Evolutionary conservation across 169 alveolate genomes (phyloP).

Genomic region (Cryptosporidium bovis): DNA sequence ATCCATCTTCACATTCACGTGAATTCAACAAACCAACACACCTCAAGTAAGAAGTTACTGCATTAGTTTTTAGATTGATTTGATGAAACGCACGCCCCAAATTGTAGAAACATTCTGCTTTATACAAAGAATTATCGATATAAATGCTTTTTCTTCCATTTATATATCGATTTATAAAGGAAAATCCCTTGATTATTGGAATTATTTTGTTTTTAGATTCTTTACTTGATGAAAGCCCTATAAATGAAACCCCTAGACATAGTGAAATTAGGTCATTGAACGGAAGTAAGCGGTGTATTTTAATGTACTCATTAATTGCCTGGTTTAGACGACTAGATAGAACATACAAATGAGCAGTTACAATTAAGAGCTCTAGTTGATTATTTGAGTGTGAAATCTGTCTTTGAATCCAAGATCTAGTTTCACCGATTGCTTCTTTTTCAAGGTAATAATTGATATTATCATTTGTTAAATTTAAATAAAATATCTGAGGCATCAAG

Average conservation of each 20-base stretch:
- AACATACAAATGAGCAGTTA: constrained; percentile 63
- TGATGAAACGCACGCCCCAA: constrained; percentile 73
- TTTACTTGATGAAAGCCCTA: constrained; percentile 46
- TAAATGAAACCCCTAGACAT: constrained; percentile 42
- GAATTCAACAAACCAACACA: constrained; percentile 19
- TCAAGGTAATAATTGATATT: constrained; percentile 24
- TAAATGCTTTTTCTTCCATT: constrained; percentile 48
- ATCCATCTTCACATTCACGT: neutral
- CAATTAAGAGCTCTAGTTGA: constrained; percentile 17
- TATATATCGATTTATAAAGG: constrained; percentile 41
- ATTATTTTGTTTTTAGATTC: constrained; percentile 43
- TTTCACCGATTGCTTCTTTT: constrained; percentile 67
- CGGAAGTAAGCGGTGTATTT: constrained; percentile 41
- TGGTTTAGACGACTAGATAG: constrained; percentile 53
- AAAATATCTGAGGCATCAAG: constrained; percentile 40
- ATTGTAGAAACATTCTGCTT: constrained; percentile 64
- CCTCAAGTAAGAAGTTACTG: constrained; percentile 19
- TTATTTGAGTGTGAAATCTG: constrained; percentile 22
- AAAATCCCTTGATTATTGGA: constrained; percentile 59
- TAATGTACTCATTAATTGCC: constrained; percentile 43
- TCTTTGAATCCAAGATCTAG: constrained; percentile 74
- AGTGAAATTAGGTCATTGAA: constrained; percentile 43
- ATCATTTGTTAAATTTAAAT: neutral
- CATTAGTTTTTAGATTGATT: constrained; percentile 49
- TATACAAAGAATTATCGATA: constrained; percentile 9